Conservation (phyloP, 768 basidiomycete species). For the Psilocybe cyanescens region DNA sequence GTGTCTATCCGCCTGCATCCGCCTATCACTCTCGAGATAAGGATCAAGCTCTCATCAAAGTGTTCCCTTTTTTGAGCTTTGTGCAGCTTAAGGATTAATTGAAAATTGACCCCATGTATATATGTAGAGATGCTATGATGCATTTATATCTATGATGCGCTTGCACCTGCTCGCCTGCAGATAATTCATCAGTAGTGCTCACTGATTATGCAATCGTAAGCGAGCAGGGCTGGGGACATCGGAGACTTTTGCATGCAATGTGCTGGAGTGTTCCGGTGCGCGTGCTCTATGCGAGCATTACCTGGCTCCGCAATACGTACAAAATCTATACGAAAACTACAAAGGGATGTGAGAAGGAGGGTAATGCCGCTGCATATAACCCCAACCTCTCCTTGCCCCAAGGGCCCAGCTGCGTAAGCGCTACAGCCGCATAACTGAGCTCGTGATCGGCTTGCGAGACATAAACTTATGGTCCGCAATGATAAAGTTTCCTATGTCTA, state of each 20-base stretch:
- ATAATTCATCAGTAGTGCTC: not conserved
- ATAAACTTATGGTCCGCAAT: too few species aligned
- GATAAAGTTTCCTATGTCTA: too few species aligned
- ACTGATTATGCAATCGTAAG: too few species aligned
- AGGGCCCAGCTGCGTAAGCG: too few species aligned
- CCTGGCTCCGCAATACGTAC: too few species aligned
- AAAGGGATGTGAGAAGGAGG: not conserved
- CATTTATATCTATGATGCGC: not conserved
- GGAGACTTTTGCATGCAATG: not conserved
- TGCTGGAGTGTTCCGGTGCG: not conserved
- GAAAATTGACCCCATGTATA: not conserved
- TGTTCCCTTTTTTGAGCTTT: not conserved
- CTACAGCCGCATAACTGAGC: too few species aligned
- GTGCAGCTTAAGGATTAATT: conserved; percentile 11
- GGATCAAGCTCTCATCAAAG: not conserved
- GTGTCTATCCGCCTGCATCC: not conserved
- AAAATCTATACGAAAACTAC: too few species aligned
- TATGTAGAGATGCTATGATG: not conserved
- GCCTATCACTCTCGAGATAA: not conserved
- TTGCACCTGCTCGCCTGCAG: not conserved
- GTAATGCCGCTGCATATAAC: too few species aligned
- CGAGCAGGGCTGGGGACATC: too few species aligned
- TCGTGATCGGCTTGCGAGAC: too few species aligned
- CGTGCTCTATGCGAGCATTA: too few species aligned
- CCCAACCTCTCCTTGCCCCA: too few species aligned